Evolutionary conservation across 2,329 filamentous ascomycete genomes (phyloP).

Genomic region (Pseudogymnoascus sp.): DNA sequence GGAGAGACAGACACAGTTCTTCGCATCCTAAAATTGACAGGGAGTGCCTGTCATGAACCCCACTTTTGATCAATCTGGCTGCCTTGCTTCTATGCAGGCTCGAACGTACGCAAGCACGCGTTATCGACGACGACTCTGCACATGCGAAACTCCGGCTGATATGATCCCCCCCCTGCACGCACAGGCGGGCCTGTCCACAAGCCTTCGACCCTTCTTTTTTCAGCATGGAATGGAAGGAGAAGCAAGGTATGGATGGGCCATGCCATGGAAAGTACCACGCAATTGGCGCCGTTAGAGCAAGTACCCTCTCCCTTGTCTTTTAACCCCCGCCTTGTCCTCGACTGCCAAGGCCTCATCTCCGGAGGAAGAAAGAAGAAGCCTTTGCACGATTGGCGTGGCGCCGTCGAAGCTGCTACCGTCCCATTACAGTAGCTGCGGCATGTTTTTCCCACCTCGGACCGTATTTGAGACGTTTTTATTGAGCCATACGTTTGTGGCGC

Average conservation of each 20-base stretch:
- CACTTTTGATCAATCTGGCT: background rate
- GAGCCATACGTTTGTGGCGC: constrained; percentile 2
- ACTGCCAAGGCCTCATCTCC: constrained; percentile 4
- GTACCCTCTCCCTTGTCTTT: background rate
- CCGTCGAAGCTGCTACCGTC: background rate
- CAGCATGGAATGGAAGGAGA: background rate
- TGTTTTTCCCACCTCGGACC: background rate
- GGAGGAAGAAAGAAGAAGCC: constrained; percentile 1
- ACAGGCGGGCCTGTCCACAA: background rate
- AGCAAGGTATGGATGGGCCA: background rate
- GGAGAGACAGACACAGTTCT: background rate
- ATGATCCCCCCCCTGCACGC: background rate
- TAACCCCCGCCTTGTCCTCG: background rate
- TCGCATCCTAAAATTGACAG: background rate
- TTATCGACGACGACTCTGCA: constrained; percentile 2
- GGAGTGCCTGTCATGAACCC: background rate
- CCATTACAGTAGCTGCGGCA: constrained; percentile 7
- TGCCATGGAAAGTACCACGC: background rate
- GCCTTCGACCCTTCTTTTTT: background rate
- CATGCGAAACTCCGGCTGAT: constrained; percentile 7
- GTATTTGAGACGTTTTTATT: background rate
- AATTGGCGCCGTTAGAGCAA: constrained; percentile 3
- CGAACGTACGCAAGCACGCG: background rate
- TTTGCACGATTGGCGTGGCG: constrained; percentile 5
- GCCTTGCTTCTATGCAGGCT: background rate